phyloP scores from a whole-genome alignment of 495 filamentous ascomycete genomes.

The Venustampulla echinocandica region DNA sequence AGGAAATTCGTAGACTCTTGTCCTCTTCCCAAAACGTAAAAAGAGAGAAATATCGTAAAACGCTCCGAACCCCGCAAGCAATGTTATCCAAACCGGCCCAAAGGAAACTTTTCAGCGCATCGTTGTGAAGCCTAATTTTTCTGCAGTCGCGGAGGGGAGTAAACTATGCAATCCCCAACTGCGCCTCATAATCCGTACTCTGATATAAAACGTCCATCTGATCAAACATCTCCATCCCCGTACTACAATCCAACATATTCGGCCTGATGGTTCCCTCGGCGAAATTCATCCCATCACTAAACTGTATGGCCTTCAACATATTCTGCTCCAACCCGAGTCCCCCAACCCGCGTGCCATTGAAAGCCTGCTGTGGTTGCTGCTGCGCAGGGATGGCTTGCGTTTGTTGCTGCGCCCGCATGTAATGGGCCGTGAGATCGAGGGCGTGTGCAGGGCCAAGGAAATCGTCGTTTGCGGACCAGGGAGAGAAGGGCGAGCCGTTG shows the following conservation, averaged over 20 bases:
- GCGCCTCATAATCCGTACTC: slow-evolving; percentile 8
- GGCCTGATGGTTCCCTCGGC: slow-evolving; percentile 18
- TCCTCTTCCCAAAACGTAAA: too few species aligned
- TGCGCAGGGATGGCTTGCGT: slow-evolving; percentile 2
- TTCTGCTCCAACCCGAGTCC: slow-evolving; percentile 4
- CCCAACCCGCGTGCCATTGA: background rate
- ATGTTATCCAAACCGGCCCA: too few species aligned
- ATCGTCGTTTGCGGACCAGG: slow-evolving; percentile 19
- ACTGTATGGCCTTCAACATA: slow-evolving; percentile 13
- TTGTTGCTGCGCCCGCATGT: slow-evolving; percentile 10
- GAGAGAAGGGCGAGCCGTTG: slow-evolving; percentile 13
- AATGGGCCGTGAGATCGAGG: slow-evolving; percentile 16
- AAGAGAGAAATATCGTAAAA: too few species aligned
- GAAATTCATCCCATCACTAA: slow-evolving; percentile 14
- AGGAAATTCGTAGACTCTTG: background rate
- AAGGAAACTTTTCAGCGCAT: too few species aligned
- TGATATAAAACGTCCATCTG: slow-evolving; percentile 17
- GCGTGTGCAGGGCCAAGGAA: slow-evolving; percentile 16
- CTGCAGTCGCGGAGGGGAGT: too few species aligned
- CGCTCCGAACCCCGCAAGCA: too few species aligned
- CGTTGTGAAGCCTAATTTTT: too few species aligned
- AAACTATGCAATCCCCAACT: slow-evolving; percentile 9
- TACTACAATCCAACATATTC: slow-evolving; percentile 19
- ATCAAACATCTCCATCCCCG: slow-evolving; percentile 6
- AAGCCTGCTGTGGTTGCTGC: background rate